Evolutionary conservation across 345 rosid genomes (phyloP).

Genomic region (Pistacia vera): DNA sequence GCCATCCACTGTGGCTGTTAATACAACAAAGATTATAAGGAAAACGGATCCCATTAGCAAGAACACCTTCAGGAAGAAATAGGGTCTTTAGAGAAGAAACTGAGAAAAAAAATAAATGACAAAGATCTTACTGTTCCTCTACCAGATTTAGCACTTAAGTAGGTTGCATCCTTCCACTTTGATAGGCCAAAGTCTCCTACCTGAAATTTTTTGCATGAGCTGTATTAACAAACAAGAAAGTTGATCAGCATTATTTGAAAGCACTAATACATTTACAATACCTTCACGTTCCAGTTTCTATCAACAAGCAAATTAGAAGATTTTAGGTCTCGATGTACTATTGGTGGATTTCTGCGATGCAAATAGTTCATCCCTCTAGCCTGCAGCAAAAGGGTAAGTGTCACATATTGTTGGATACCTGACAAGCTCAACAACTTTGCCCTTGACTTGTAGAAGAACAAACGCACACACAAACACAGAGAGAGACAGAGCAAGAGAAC

Average conservation of each 20-base stretch:
- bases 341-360: conserved; percentile 87
- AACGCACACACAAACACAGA: not conserved
- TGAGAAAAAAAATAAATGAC: not conserved
- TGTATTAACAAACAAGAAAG: conserved; percentile 6
- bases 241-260: not conserved
- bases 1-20: conserved; percentile 98
- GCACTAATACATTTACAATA: conserved; percentile 21
- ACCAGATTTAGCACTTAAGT: conserved; percentile 73
- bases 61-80: not conserved
- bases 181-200: conserved; percentile 97
- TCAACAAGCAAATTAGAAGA: conserved; percentile 93
- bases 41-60: not conserved
- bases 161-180: conserved; percentile 77
- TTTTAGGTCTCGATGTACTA: conserved; percentile 85
- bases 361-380: conserved; percentile 95
- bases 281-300: conserved; percentile 91
- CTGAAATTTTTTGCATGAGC: conserved; percentile 29
- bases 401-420: not conserved
- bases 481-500: conserved; percentile 28
- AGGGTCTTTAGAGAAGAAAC: not conserved
- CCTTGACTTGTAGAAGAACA: not conserved
- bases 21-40: not conserved
- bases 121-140: conserved; percentile 71
- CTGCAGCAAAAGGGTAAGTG: conserved; percentile 39
- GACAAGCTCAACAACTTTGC: not conserved